Evolutionary conservation across 2,329 filamentous ascomycete species (phyloP), one percentile per base, ranked within the genome.

Genomic region (Aspergillus hortae): DNA sequence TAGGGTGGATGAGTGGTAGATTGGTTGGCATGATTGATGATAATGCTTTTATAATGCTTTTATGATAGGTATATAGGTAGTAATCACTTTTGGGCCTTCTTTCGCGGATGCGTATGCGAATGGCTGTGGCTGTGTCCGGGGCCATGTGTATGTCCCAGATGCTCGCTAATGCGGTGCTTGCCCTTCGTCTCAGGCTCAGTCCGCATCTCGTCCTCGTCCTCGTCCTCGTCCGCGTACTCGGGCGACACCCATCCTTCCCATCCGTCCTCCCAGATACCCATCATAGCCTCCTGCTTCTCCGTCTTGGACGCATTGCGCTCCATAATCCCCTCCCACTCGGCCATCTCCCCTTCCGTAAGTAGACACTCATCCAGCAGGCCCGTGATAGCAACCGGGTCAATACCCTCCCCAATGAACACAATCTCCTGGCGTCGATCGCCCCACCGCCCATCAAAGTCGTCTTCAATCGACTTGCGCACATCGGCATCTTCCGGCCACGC

Each of bases 401-500:
- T 74, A 4, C 77, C 76, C 66, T 89, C 85, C 0, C 87, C 87
- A 52, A 90, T 89, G 54, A 90, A 87, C 2, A 90, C 87, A 6
- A 90, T 65, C 65, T 90, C 87, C 64, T 90, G 86, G 2, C 86
- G 75, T 1, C 86, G 76, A 58, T 90, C 87, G 0, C 85, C 86
- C 84, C 85, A 89, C 7, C 71, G 69, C 4, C 69, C 71, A 27
- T 73, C 65, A 48, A 81, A 80, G 52, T 82, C 78, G 30, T 78
- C 71, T 47, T 70, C 65, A 38, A 82, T 79, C 10, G 76, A 75
- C 40, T 71, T 65, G 21, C 71, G 61, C 2, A 80, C 78, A 11
- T 78, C 77, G 23, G 70, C 62, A 54, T 77, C 76, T 10, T 77
- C 75, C 0, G 74, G 77, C 74, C 78, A 79, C 4, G 79, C 79